Evolutionary conservation across 345 rosid species (phyloP).

Genomic region (Raphanus sativus): DNA sequence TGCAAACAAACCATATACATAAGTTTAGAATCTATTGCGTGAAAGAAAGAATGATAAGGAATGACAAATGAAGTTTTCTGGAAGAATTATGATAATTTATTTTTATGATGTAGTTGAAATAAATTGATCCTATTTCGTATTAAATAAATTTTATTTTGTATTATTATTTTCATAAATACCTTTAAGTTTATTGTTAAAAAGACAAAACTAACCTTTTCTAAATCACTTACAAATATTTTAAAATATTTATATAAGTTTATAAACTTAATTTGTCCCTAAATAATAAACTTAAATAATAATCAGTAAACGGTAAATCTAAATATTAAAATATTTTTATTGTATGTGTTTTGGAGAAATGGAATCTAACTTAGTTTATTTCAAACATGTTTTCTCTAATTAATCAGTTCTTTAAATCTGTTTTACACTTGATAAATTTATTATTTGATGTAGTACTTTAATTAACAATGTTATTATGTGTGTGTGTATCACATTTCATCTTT

Average conservation of each 20-base stretch:
- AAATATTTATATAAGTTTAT: neutral
- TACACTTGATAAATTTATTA: neutral
- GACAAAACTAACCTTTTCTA: neutral
- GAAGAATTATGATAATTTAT: neutral
- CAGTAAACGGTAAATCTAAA: neutral
- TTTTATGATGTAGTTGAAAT: neutral
- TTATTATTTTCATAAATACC: neutral
- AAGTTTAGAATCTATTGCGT: no score
- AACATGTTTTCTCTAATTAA: no score
- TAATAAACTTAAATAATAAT: neutral
- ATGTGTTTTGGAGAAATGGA: neutral
- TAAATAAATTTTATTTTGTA: no score
- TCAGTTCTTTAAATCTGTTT: neutral
- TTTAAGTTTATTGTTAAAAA: no score
- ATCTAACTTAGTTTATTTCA: no score
- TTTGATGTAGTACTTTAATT: neutral
- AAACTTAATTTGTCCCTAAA: neutral
- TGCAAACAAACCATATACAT: no score
- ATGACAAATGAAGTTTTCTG: neutral
- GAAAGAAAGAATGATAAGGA: neutral
- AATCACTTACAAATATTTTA: no score
- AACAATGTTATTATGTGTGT: neutral
- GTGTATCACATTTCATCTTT: no score
- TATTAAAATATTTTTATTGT: no score
- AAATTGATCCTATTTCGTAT: neutral